Percentiles rank a stretch among this genome's conserved stretches.
phyloP scores from a whole-genome alignment of 305 asterid genomes.

The Solanum hybrid region DNA sequence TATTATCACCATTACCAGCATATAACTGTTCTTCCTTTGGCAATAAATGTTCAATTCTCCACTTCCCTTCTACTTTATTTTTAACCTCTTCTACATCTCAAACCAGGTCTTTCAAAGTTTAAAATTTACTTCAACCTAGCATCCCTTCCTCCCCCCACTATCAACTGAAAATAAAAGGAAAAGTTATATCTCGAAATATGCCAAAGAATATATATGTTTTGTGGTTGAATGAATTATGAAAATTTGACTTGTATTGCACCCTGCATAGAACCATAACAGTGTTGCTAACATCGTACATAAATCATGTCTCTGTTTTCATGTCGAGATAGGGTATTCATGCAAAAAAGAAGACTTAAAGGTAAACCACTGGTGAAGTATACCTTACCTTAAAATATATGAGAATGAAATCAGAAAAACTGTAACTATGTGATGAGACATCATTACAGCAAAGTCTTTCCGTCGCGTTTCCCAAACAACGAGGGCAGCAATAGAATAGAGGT shows the following conservation, averaged over 20 bases:
- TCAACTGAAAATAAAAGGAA: background rate
- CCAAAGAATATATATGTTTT: background rate
- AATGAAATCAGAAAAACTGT: constrained; percentile 66
- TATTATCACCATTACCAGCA: background rate
- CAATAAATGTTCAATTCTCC: background rate
- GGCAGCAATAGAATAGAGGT: constrained; percentile 71
- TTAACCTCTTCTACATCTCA: background rate
- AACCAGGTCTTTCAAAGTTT: background rate
- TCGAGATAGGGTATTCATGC: background rate
- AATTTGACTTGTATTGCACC: background rate
- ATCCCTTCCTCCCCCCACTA: background rate
- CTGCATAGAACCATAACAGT: background rate
- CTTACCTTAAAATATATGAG: constrained; percentile 71
- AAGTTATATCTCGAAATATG: background rate
- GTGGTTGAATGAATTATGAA: background rate
- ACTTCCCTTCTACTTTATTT: background rate
- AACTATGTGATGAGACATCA: constrained; percentile 87
- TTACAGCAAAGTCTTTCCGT: constrained; percentile 80
- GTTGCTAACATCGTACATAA: background rate
- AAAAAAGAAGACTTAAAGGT: background rate
- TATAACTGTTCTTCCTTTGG: background rate
- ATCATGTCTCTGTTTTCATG: background rate
- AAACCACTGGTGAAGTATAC: background rate
- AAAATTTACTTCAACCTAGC: background rate
- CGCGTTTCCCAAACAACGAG: constrained; percentile 91